A percentile compares a stretch with the other conserved stretches of the same genome.
phyloP scores from a whole-genome alignment of 2,329 filamentous ascomycete genomes.

The Apiospora koreana region DNA sequence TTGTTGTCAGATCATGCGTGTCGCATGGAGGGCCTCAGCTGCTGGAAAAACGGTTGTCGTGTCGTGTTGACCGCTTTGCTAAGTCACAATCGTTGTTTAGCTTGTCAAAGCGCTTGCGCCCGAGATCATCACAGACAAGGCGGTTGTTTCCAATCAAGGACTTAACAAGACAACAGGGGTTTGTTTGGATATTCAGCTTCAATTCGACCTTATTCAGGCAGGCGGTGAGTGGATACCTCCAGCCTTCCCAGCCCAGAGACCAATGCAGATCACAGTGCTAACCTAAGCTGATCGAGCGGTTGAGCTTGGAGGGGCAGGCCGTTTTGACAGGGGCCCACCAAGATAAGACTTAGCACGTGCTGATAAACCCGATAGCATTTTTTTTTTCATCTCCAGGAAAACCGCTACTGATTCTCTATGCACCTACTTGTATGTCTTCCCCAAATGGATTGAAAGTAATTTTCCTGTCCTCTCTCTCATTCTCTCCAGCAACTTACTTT shows the following conservation, averaged over 20 bases:
- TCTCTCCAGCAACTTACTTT: not conserved
- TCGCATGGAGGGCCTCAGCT: not conserved
- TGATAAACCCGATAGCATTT: not conserved
- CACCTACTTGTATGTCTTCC: not conserved
- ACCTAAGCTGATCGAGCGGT: not conserved
- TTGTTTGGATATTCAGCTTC: not conserved
- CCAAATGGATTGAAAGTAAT: not conserved
- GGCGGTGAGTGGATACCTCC: not conserved
- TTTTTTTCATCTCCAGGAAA: not conserved
- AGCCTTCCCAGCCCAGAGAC: not conserved
- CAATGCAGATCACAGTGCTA: not conserved
- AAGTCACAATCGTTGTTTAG: not conserved
- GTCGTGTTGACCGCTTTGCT: constrained; percentile 2
- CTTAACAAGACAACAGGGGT: not conserved
- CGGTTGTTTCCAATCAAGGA: constrained; percentile 6
- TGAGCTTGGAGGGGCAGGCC: constrained; percentile 1
- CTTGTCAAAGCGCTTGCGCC: constrained; percentile 8
- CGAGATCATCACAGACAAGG: constrained; percentile 4
- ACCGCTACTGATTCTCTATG: not conserved
- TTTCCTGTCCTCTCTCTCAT: constrained; percentile 4
- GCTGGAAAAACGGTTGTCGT: not conserved
- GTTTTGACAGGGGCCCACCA: not conserved
- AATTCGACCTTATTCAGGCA: not conserved
- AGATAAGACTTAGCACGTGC: not conserved
- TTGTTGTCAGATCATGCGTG: not conserved